Evolutionary conservation across 805 yeast species (phyloP), one percentile per base, ranked within the genome.

Genomic region (Isabelozyma rhagii): DNA sequence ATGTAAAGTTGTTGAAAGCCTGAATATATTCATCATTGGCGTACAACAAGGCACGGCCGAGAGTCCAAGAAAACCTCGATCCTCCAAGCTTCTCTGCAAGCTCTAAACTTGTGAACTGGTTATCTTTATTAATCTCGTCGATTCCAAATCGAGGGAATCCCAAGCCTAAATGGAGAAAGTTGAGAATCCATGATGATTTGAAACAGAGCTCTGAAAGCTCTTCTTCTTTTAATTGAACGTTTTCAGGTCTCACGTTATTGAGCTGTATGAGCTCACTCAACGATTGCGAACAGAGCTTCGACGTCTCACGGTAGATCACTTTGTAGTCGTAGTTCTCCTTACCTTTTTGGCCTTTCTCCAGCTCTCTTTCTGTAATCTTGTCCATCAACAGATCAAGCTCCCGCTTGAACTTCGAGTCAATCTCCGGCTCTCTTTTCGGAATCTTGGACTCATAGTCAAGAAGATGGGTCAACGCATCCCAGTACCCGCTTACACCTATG

Each of bases 401-500:
- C 14, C 13, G 43, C 34, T 8, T 28, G 31, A 18, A 21, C 25
- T 36, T 47, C 14, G 41, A 38, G 8, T 48, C 48, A 39, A 44
- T 41, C 17, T 36, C 47, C 8, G 14, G 25, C 18, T 41, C 18
- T 41, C 18, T 27, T 10, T 39, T 45, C 4, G 50, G 21, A 9
- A 21, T 31, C 5, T 42, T 38, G 8, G 70, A 66, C 11, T 61
- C 61, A 55, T 63, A 67, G 9, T 70, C 64, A 38, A 80, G 58
- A 39, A 82, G 64, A 45, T 73, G 70, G n/a, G 76, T 74, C 39
- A 83, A 69, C 4, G 84, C 78, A 56, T 83, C 83, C 83, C 86
- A 83, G 59, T 83, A 83, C 4, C 87, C 88, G 51, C 86, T 81
- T 8, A 84, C 85, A 0, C 88, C 89, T 40, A 81, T 69, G 50